Base-by-base conservation (phyloP, 306 rosid species). In the Casuarina cunninghamiana region DNA sequence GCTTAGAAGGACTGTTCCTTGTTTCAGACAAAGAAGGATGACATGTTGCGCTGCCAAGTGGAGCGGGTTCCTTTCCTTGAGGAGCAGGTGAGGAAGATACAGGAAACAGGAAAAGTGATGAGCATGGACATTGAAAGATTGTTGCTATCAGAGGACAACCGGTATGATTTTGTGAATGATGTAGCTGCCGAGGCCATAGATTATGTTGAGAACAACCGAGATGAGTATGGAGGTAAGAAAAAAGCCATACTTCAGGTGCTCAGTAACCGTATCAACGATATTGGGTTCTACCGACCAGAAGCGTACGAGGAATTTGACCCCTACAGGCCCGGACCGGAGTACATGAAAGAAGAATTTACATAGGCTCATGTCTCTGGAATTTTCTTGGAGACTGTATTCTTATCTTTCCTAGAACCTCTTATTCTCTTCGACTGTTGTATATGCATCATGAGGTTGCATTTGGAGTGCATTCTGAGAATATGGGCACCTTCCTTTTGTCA, bases 171-270 rank as follows among this genome's bases (percentile, higher is more conserved):
- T 73, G 97, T 94, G 83, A 92, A 94, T 74, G 97, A 94, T 78
- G 84, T 94, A 44, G 95, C 97, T 35, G 95, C 87, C 2, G 97
- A 94, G 86, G 98, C 98, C 44, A 92, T 44, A n/a, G 83, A 83
- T 72, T 94, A 82, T 63, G 91, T 94, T 7, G 95, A 89, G 86
- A 94, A 75, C 75, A 83, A 94, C 86, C 85, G 84, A 48, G 98
- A 94, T 51, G 92, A 86, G 80, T 92, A 90, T 80, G 97, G 97
- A 12, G 95, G 91, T 37, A 76, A 75, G 79, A 94, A 92, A 90
- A 94, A 94, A 82, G 98, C 97, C 83, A 87, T 90, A 78, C 91
- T 92, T 80, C 98, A 94, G 26, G 98, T 86, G 78, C 83, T 95
- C 77, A 92, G 97, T 75, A 86, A 92, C 84, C 86, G 96, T 12